Evolutionary conservation across 2,329 filamentous ascomycete species (phyloP), one percentile per base, ranked within the genome.

Genomic region (Verticillium klebahnii): DNA sequence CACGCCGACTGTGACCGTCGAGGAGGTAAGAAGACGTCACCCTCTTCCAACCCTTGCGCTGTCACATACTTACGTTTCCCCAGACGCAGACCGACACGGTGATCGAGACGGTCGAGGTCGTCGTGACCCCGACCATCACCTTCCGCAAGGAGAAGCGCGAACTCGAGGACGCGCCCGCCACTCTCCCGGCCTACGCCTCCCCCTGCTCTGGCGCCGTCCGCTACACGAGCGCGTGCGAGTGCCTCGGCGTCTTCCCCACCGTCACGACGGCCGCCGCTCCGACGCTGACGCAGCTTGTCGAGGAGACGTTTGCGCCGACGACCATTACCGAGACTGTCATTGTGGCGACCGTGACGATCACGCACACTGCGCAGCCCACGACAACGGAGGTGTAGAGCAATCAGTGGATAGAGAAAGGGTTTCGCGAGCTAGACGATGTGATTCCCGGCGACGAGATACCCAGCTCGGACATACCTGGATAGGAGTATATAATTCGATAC

Each of bases 201-300:
- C 57, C 65, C 7, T 72, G 71, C 66, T 59, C 60, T 12, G 61
- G 63, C 56, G 29, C 62, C 0, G 63, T 59, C 12, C 55, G 54
- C 6, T 72, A 70, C 64, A 57, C 64, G 3, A 69, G 66, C 60
- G 71, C 69, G 17, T 72, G 71, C 63, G 68, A 67, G 3, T 72
- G 71, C 66, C 67, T 64, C 54, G 70, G 71, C 40, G 62, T 70
- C 55, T 65, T 62, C 17, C 62, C 37, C 9, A 57, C 39, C 12
- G 64, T 64, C 25, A 19, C 61, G 23, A 67, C 65, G 5, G 56
- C 63, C 14, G 62, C 62, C 9, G 15, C 15, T 11, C 34, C 36
- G 9, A 57, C 52, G 14, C 39, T 40, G n/a, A 62, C 55, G 7
- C 57, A 55, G 15, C 3, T 61, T 9, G 45, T 55, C 7, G 12